phyloP scores from a whole-genome alignment of 2,329 filamentous ascomycete species.

The Aplosporella prunicola region DNA sequence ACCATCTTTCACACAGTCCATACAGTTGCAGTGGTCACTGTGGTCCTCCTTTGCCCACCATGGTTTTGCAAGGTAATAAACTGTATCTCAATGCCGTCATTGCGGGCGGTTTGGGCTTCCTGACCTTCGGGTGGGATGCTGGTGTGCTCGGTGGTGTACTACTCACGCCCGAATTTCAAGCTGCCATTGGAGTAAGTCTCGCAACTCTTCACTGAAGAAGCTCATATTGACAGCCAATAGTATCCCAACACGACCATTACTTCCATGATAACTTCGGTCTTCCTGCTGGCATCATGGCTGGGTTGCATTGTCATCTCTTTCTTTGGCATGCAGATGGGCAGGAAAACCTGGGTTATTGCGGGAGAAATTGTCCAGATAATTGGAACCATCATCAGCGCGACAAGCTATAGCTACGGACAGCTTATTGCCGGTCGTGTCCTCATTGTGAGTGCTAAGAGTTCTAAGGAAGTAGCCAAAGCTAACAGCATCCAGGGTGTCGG shows the following conservation, averaged over 20 bases:
- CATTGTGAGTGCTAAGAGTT: constrained; percentile 14
- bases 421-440: constrained; percentile 21
- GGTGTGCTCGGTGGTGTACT: constrained; percentile 27
- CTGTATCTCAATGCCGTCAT: constrained; percentile 10
- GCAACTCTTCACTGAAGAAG: neutral
- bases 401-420: constrained; percentile 21
- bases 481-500: constrained; percentile 19
- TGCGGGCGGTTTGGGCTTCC: constrained; percentile 20
- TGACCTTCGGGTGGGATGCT: constrained; percentile 28
- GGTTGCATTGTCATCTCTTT: constrained; percentile 19
- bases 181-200: constrained; percentile 19
- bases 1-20: neutral
- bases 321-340: constrained; percentile 19
- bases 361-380: constrained; percentile 20
- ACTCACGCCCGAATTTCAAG: constrained; percentile 21
- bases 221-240: constrained; percentile 11
- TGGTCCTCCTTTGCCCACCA: constrained; percentile 2
- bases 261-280: constrained; percentile 19
- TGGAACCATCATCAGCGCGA: constrained; percentile 21
- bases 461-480: neutral
- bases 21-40: neutral
- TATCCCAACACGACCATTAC: constrained; percentile 18
- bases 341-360: constrained; percentile 20
- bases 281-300: constrained; percentile 23
- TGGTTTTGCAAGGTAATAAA: constrained; percentile 8